phyloP scores from a whole-genome alignment of 371 early-diverging fungal species.

The Rhizomucor miehei region DNA sequence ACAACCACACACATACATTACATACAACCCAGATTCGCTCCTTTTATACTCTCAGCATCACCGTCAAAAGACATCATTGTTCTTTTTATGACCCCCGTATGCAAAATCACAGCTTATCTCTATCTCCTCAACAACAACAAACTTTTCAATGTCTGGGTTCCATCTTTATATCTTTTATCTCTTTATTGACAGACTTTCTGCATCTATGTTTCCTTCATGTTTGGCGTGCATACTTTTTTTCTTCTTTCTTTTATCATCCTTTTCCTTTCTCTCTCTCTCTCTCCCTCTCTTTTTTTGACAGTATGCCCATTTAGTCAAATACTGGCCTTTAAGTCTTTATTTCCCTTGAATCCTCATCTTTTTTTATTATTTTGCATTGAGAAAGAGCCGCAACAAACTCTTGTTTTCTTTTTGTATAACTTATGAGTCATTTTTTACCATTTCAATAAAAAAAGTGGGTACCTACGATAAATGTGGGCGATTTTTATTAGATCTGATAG shows the following conservation, averaged over 20 bases:
- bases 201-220: slow-evolving; percentile 2
- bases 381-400: slow-evolving; percentile 9
- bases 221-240: slow-evolving; percentile 1
- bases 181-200: slow-evolving; percentile 8
- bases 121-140: slow-evolving; percentile 4
- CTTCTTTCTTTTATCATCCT: slow-evolving; percentile 1
- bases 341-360: neutral
- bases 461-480: too few relatives aligned
- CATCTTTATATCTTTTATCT: slow-evolving; percentile 8
- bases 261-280: neutral
- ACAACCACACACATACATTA: too few relatives aligned
- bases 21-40: slow-evolving; percentile 1
- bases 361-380: slow-evolving; percentile 7
- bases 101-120: slow-evolving; percentile 7
- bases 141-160: slow-evolving; percentile 11
- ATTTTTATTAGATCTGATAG: too few relatives aligned
- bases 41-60: slow-evolving; percentile 8
- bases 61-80: neutral
- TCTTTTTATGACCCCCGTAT: slow-evolving; percentile 7
- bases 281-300: neutral
- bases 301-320: neutral
- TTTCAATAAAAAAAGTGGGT: slow-evolving; percentile 6
- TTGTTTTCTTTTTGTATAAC: slow-evolving; percentile 5
- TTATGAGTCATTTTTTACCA: neutral
- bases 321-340: slow-evolving; percentile 1